These are phyloP conservation scores for Fusarium camptoceras DNA, from an alignment of 2,329 filamentous ascomycete genomes.

Conservation along the genomic window DNA sequence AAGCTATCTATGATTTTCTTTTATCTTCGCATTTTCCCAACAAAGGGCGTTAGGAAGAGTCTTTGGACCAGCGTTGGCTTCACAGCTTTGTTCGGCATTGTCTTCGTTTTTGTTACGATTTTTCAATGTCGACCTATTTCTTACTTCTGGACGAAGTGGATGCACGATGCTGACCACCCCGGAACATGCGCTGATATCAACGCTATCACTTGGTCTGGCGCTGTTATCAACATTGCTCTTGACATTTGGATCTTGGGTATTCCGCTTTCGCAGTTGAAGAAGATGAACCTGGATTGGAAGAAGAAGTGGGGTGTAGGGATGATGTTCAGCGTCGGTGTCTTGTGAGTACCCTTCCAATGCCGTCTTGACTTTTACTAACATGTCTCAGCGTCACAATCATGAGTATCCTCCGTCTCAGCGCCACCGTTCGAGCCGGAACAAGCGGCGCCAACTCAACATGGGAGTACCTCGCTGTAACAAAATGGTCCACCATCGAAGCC, in stretches of 20 bases:
- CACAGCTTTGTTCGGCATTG: slow-evolving; percentile 54
- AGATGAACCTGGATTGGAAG: slow-evolving; percentile 58
- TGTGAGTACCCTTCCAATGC: slow-evolving; percentile 47
- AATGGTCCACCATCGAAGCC: slow-evolving; percentile 55
- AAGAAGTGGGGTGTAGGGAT: slow-evolving; percentile 62
- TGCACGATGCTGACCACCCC: slow-evolving; percentile 53
- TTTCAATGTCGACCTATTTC: slow-evolving; percentile 65
- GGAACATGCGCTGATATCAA: slow-evolving; percentile 65
- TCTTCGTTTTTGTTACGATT: slow-evolving; percentile 57
- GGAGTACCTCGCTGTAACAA: slow-evolving; percentile 48
- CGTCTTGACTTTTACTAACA: background rate
- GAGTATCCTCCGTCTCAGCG: slow-evolving; percentile 53
- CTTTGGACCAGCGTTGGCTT: slow-evolving; percentile 58
- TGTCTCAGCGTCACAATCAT: slow-evolving; percentile 52
- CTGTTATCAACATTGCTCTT: slow-evolving; percentile 63
- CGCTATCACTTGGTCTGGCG: slow-evolving; percentile 62
- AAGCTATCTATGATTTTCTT: slow-evolving; percentile 66
- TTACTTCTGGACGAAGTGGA: slow-evolving; percentile 66
- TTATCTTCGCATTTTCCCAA: slow-evolving; percentile 66
- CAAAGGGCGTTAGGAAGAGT: slow-evolving; percentile 51
- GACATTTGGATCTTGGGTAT: slow-evolving; percentile 65
- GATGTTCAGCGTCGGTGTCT: slow-evolving; percentile 65
- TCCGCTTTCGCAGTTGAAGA: slow-evolving; percentile 59
- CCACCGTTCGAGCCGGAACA: slow-evolving; percentile 49
- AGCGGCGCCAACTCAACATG: slow-evolving; percentile 51